Evolutionary conservation across 176 grass and related monocot genomes (phyloP).

Genomic region (Canna indica): DNA sequence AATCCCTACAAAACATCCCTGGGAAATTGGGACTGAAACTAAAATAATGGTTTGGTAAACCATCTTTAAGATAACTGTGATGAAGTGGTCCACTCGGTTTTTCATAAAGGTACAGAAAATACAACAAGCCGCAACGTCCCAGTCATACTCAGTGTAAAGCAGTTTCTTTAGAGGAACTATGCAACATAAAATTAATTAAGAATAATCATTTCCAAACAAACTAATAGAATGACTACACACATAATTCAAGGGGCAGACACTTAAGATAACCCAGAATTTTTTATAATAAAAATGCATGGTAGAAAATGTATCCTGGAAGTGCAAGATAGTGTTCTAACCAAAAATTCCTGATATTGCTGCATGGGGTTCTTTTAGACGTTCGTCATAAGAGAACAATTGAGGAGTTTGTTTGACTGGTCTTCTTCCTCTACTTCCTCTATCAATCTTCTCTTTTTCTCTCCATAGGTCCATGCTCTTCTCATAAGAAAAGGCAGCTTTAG

Average conservation of each 20-base stretch:
- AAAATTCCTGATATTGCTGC: slow-evolving; percentile 27
- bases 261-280: not conserved
- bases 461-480: slow-evolving; percentile 26
- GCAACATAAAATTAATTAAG: not conserved
- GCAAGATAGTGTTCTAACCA: slow-evolving; percentile 4
- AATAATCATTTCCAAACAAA: too few relatives aligned
- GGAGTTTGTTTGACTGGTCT: not conserved
- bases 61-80: not conserved
- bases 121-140: too few relatives aligned
- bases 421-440: slow-evolving; percentile 3
- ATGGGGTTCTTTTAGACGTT: slow-evolving; percentile 16
- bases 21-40: not conserved
- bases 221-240: not conserved
- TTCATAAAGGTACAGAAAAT: too few relatives aligned
- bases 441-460: slow-evolving; percentile 17
- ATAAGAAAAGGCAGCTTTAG: slow-evolving; percentile 27
- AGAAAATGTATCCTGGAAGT: not conserved
- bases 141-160: too few relatives aligned
- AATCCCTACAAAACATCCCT: too few relatives aligned
- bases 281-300: not conserved
- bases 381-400: slow-evolving; percentile 10
- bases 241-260: not conserved
- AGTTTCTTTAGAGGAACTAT: not conserved
- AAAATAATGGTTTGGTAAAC: too few relatives aligned
- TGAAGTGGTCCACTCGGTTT: not conserved